These are phyloP conservation scores for Penicillium sp. DNA, from an alignment of 2,329 filamentous ascomycete genomes.

Conservation along the genomic window DNA sequence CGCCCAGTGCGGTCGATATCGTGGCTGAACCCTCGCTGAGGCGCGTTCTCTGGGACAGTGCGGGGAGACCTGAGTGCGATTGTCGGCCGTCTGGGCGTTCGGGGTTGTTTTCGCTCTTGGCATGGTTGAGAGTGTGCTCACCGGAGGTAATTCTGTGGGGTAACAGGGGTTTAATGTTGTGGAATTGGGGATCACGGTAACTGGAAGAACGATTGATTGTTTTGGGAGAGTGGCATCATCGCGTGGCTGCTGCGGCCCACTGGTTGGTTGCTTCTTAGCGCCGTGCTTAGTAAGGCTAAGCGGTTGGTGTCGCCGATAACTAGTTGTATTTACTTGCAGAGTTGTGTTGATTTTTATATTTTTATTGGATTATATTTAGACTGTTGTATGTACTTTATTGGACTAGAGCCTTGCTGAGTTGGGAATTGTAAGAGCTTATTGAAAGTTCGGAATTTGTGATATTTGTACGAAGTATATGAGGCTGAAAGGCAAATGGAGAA, in stretches of 20 bases:
- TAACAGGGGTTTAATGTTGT: background rate
- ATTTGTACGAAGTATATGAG: no score
- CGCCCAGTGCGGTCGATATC: constrained; percentile 14
- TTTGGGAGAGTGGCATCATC: constrained; percentile 20
- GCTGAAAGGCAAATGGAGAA: no score
- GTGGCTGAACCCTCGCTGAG: constrained; percentile 8
- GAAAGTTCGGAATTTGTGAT: no score
- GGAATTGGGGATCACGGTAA: background rate
- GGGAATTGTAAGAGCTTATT: no score
- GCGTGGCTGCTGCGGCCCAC: constrained; percentile 11
- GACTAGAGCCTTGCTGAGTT: no score
- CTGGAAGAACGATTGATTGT: constrained; percentile 12
- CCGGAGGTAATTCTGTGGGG: background rate
- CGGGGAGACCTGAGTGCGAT: constrained; percentile 12
- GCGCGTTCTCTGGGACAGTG: constrained; percentile 10
- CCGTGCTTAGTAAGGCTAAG: constrained; percentile 9
- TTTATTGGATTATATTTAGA: no score
- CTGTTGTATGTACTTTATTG: no score
- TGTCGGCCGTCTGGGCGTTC: constrained; percentile 4
- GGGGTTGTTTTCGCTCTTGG: no score
- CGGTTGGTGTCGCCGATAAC: no score
- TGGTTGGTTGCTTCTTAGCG: constrained; percentile 14
- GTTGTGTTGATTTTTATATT: no score
- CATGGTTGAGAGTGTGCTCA: background rate
- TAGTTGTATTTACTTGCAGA: no score